Evolutionary conservation across 2,329 filamentous ascomycete genomes (phyloP), one percentile per base, ranked within the genome.

Genomic region (Hymenoscyphus scutula): DNA sequence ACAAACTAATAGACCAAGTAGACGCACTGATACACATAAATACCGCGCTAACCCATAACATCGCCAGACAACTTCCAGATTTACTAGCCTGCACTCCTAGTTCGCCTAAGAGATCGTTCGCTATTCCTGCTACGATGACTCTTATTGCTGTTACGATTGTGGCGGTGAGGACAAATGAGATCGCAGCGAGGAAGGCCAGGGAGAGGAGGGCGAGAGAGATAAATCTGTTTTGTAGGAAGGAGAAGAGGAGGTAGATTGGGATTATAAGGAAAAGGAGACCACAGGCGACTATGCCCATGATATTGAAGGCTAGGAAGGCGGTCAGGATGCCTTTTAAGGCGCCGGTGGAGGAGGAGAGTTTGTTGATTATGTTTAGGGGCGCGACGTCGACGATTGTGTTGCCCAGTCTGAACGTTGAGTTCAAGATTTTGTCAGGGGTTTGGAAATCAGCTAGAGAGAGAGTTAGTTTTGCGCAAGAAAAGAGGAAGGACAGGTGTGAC

Each of bases 361-460:
- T 68, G 17, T 63, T 63, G 3, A 62, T 60, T 5, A 68, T 41
- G 45, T 68, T 67, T 7, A 68, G 37, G 4, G 67, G 65, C 6
- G 67, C 67, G 55, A 67, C 63, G 53, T 68, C 67, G 41, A 68
- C 32, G 13, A 61, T 53, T n/a, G 58, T 62, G 23, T 58, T 62
- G 53, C 67, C 67, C n/a, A 68, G 25, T 37, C 57, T 32, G 29
- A 68, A 13, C 3, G 61, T 65, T 5, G 65, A 67, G 32, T 63
- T 61, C 25, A 48, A 5, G 2, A 25, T 7, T 7, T 65, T 61
- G 11, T 59, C n/a, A 15, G 41, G 53, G 48, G 58, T 34, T 1
- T 59, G 25, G 32, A 64, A 19, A 10, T 65, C 34, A 13, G 6
- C 63, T 63, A 27, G 6, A 6, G n/a, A n/a, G 2, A 25, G 15